phyloP scores from a whole-genome alignment of 2,329 filamentous ascomycete genomes.

The Cytospora piceae region DNA sequence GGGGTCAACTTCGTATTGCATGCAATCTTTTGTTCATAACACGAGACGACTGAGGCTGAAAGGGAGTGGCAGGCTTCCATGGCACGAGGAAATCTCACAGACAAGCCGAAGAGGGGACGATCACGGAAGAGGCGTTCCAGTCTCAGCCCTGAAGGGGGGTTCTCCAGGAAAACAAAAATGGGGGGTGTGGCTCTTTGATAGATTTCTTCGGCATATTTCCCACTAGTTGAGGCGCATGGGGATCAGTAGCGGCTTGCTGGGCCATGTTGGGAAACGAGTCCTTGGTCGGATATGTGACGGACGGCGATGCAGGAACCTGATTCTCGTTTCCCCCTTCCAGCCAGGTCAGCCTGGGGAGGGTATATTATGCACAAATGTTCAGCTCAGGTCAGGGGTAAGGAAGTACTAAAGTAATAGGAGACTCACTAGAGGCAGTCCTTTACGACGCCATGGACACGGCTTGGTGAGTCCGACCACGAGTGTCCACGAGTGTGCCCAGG shows the following conservation, averaged over 20 bases:
- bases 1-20: background rate
- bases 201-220: background rate
- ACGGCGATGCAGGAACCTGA: background rate
- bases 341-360: background rate
- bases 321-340: background rate
- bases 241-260: background rate
- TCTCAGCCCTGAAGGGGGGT: background rate
- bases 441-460: conserved; percentile 4
- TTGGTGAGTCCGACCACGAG: background rate
- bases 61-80: background rate
- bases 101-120: background rate
- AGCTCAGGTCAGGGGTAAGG: background rate
- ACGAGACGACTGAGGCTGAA: background rate
- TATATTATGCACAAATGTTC: background rate
- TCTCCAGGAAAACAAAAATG: background rate
- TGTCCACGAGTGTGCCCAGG: too few relatives aligned
- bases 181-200: background rate
- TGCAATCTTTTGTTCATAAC: background rate
- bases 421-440: background rate
- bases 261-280: background rate
- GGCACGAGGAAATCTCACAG: background rate
- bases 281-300: background rate
- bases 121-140: background rate
- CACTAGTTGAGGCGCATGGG: conserved; percentile 1
- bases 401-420: background rate